Evolutionary conservation across 805 yeast species (phyloP), one percentile per base, ranked within the genome.

Genomic region (Barnettozyma vustinii): DNA sequence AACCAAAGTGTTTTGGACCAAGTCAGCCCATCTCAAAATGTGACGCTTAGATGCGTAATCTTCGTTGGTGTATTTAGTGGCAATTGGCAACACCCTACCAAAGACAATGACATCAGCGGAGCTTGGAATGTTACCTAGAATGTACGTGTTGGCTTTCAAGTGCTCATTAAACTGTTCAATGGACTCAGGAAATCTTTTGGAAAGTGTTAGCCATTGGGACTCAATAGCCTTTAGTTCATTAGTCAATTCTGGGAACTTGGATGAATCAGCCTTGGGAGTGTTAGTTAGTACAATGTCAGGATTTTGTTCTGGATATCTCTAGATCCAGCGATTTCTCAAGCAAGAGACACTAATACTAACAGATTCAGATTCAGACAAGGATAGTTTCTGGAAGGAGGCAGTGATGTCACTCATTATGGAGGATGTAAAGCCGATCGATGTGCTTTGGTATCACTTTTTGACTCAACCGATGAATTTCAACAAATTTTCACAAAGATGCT

Each of bases 1-100:
- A 44, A 77, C 74, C 55, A 80, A 66, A 32, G 82, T 71, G 61
- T 83, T 79, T 72, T 94, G 98, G 51, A 94, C 70, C 58, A 87
- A 78, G 60, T 91, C 97, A 21, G 81, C 79, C 98, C 98, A 94
- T 77, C 99, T 85, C 52, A 89, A 70, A 51, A 92, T 74, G 68
- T 92, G 97, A 77, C 97, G 86, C 66, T 74, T 73, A 43, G 75
- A 68, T 43, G 83, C 81, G 56, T 82, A 69, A 37, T 82, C 67
- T 25, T 79, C 67, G 10, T 79, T 64, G 21, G 76, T 68, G 78
- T 87, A 79, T 52, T 74, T 68, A 46, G 72, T 70, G 37, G 85
- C 80, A 37, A 79, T 52, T 43, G 90, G 86, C 59, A 81, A 71
- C 35, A 83, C 81, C 33, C 79, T 72, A 45, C 82, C 81, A 58